Base-by-base conservation (phyloP, 169 alveolate genomes). In the Cryptosporidium sp. region DNA sequence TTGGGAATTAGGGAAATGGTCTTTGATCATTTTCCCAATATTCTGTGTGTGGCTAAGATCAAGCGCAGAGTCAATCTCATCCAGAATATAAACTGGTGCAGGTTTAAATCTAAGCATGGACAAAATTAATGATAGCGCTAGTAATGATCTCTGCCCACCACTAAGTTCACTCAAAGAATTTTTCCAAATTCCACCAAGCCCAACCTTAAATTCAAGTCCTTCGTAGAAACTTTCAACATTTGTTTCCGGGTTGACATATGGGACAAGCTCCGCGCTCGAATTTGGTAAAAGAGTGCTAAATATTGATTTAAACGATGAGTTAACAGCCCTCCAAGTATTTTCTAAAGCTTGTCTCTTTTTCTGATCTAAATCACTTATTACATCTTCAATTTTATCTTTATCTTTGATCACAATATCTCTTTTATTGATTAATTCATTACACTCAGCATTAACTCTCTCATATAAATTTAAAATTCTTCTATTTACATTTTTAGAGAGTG, bases 41-140 rank as follows among this genome's bases (percentile, higher is more conserved):
- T 98, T 98, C 43, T 98, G 98, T 26, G 99, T 99, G 91, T 99
- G 99, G 71, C 98, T 95, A 55, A 98, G 94, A 92, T 99, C 99
- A 69, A 99, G 93, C 33, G 99, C 99, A 1, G 99, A 98, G 93
- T 99, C 99, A 33, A 99, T 97, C 93, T 99, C 99, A 95, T 99
- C 99, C 52, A 99, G 96, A 84, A 99, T 98, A 95, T 98, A 98
- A 85, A 99, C 94, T 16, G 99, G 99, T 14, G 99, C 99, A 12
- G 99, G 99, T 43, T 98, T 97, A 74, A 95, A 97, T 87, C 97
- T 97, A 71, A 98, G 95, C 92, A 98, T 94, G 23, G 99, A 98
- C 51, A 99, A 91, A 69, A 98, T 96, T 70, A 98, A 94, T n/a
- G 99, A 95, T 23, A 98, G 94, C 4, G 99, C 99, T 84, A 99